These are phyloP conservation scores for Allium cepa DNA, from an alignment of 106 monocot genomes.

Conservation along the genomic window DNA sequence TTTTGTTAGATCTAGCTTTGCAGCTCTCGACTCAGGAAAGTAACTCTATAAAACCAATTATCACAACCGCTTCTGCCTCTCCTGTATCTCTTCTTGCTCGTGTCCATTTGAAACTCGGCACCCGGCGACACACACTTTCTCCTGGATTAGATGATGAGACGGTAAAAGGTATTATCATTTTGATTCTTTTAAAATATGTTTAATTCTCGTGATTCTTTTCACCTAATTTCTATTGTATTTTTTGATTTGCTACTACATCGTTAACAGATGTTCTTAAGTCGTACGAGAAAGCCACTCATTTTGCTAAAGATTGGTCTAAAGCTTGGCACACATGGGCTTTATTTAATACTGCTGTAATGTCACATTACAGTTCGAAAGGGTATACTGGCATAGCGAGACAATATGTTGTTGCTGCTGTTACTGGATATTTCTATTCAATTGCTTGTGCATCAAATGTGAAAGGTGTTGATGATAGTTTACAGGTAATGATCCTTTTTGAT, in stretches of 20 bases:
- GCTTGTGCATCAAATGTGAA: conserved; percentile 91
- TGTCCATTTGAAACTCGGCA: conserved; percentile 90
- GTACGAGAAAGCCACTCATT: conserved; percentile 75
- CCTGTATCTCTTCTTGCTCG: conserved; percentile 83
- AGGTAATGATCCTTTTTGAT: conserved; percentile 30
- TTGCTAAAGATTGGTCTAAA: conserved; percentile 77
- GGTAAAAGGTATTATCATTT: conserved; percentile 53
- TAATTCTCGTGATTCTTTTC: neutral
- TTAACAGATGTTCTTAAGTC: conserved; percentile 71
- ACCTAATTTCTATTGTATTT: neutral
- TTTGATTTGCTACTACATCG: neutral
- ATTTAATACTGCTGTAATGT: conserved; percentile 96
- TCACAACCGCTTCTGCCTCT: conserved; percentile 14
- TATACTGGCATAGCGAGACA: conserved; percentile 53
- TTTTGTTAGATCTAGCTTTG: conserved; percentile 54
- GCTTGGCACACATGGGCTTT: conserved; percentile 99
- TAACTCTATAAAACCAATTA: conserved; percentile 21
- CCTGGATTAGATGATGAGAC: conserved; percentile 89
- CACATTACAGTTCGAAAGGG: conserved; percentile 76
- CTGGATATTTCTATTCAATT: conserved; percentile 95
- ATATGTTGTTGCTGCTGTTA: conserved; percentile 96
- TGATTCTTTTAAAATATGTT: neutral
- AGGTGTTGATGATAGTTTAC: conserved; percentile 98
- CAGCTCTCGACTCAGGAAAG: conserved; percentile 47
- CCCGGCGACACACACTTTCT: conserved; percentile 77